These are phyloP conservation scores for Amoebophrya sp. DNA, from an alignment of 169 alveolate genomes.

Conservation along the genomic window DNA sequence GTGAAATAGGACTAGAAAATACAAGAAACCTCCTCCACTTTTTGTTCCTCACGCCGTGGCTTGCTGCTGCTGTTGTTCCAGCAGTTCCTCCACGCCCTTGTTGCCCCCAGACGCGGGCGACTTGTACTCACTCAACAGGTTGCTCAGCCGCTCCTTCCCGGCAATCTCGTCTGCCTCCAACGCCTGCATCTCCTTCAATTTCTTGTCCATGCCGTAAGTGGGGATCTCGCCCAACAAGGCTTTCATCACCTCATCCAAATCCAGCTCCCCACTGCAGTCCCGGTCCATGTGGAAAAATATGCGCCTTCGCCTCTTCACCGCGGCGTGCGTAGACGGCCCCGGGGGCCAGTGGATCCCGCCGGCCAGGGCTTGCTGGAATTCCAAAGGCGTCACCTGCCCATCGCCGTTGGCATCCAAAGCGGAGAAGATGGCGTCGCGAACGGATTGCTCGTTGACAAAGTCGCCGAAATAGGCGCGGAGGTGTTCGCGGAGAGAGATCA, in stretches of 20 bases:
- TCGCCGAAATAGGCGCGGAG: background rate
- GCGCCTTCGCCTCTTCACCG: background rate
- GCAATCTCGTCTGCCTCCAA: no score
- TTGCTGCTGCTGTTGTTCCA: no score
- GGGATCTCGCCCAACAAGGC: background rate
- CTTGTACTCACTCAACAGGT: no score
- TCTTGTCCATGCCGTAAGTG: no score
- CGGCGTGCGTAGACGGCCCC: background rate
- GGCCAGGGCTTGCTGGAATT: background rate
- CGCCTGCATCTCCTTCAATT: no score
- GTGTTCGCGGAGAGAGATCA: background rate
- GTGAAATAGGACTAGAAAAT: no score
- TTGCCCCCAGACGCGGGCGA: no score
- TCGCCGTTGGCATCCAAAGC: constrained; percentile 12
- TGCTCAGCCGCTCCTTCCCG: no score
- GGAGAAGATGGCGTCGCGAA: background rate
- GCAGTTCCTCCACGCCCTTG: no score
- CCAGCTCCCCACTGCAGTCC: constrained; percentile 24
- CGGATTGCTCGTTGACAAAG: background rate
- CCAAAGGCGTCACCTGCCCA: background rate
- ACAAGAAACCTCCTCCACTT: no score
- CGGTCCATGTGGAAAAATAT: background rate
- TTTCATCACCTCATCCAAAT: background rate
- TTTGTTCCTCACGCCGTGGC: no score
- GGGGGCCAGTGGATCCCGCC: background rate